A percentile compares a stretch with the other conserved stretches of the same genome.
These are phyloP conservation scores for Debaryomycetaceae sp. DNA, from an alignment of 1,139 yeast species.

Conservation along the genomic window DNA sequence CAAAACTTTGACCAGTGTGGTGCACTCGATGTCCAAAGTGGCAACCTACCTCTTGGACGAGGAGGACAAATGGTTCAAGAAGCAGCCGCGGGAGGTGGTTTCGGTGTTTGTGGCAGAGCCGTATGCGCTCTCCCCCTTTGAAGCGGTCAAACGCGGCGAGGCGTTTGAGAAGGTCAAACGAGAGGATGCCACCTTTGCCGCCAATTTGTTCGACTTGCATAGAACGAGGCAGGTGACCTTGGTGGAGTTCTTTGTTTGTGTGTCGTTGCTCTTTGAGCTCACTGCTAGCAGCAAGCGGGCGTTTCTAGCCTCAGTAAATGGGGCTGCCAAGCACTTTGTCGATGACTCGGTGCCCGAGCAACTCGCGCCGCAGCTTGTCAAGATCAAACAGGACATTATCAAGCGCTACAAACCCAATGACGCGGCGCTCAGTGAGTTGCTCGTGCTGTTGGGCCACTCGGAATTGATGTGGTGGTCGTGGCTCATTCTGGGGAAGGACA, in stretches of 20 bases:
- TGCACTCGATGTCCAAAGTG: conserved; percentile 23
- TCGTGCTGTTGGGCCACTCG: conserved; percentile 23
- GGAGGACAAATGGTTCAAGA: conserved; percentile 20
- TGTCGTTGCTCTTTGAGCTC: conserved; percentile 29
- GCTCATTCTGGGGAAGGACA: conserved; percentile 37
- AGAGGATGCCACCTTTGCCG: conserved; percentile 25
- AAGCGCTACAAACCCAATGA: conserved; percentile 21
- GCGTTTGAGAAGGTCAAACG: conserved; percentile 16
- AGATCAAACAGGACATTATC: conserved; percentile 26
- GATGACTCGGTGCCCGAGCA: conserved; percentile 30
- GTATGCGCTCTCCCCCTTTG: conserved; percentile 32
- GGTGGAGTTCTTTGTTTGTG: conserved; percentile 29
- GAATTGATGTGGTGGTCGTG: conserved; percentile 43
- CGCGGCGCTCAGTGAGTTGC: conserved; percentile 21
- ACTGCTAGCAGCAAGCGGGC: conserved; percentile 19
- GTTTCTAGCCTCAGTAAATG: conserved; percentile 21
- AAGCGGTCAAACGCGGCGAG: conserved; percentile 14
- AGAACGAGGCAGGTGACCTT: conserved; percentile 27
- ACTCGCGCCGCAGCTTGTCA: conserved; percentile 17
- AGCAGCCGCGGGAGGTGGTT: conserved; percentile 17
- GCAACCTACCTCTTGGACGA: conserved; percentile 27
- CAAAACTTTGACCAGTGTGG: conserved; percentile 18
- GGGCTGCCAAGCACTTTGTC: conserved; percentile 33
- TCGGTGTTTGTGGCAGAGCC: conserved; percentile 32
- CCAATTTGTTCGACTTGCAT: conserved; percentile 23